A percentile compares a stretch with the other conserved stretches of the same genome.
Evolutionary conservation across 345 rosid species (phyloP).

Genomic region (Adansonia digitata): DNA sequence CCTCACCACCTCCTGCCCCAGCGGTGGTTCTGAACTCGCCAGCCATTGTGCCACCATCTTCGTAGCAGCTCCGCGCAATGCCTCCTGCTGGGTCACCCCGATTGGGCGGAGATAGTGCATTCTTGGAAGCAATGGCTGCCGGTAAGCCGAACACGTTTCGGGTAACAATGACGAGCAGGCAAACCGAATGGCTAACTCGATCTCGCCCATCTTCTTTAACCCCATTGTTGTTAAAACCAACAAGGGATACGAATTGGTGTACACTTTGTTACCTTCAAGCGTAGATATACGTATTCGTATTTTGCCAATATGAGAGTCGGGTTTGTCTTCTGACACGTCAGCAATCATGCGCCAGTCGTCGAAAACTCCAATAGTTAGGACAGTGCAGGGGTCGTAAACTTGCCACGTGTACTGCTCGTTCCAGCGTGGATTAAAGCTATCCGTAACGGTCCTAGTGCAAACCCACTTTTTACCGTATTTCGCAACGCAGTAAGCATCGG

Average conservation of each 20-base stretch:
- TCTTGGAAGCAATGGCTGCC: conserved; percentile 79
- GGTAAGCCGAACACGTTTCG: conserved; percentile 67
- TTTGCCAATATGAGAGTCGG: conserved; percentile 72
- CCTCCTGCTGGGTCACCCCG: conserved; percentile 93
- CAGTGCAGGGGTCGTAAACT: conserved; percentile 94
- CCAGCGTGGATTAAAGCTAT: conserved; percentile 96
- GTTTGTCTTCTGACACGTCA: conserved; percentile 44
- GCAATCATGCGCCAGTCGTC: conserved; percentile 93
- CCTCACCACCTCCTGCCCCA: conserved; percentile 80
- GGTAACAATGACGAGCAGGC: conserved; percentile 78
- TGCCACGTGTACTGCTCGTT: conserved; percentile 99
- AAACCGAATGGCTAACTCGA: conserved; percentile 83
- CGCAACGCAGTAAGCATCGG: conserved; percentile 91
- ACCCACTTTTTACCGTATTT: conserved; percentile 99
- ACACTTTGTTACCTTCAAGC: conserved; percentile 83
- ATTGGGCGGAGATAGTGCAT: conserved; percentile 96
- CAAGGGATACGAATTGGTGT: conserved; percentile 78
- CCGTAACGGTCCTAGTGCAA: conserved; percentile 76
- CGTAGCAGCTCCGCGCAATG: conserved; percentile 83
- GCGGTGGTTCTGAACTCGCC: conserved; percentile 75
- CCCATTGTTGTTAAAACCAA: conserved; percentile 57
- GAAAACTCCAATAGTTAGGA: conserved; percentile 72
- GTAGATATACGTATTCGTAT: conserved; percentile 82
- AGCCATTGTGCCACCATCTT: conserved; percentile 89
- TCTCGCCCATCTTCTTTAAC: conserved; percentile 95